These are phyloP conservation scores for Alternaria ventricosa DNA, from an alignment of 2,329 filamentous ascomycete genomes.

Conservation along the genomic window DNA sequence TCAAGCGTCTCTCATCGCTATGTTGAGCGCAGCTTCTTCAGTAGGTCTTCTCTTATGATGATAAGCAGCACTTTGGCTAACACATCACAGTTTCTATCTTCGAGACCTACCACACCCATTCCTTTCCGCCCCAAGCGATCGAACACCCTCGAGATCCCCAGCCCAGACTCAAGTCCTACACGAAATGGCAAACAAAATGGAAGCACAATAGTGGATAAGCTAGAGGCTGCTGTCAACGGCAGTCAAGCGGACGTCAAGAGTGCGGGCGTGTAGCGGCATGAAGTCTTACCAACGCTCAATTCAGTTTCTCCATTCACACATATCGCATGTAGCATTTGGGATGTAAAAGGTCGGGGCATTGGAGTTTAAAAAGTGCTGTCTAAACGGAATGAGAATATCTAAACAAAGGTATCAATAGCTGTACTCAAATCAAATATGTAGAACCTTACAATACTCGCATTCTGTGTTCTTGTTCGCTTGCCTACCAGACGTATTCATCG, in stretches of 20 bases:
- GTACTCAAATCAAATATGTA: neutral
- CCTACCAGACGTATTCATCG: neutral
- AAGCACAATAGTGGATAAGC: slow-evolving; percentile 31
- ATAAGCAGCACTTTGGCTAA: slow-evolving; percentile 12
- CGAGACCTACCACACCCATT: slow-evolving; percentile 71
- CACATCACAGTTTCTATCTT: slow-evolving; percentile 69
- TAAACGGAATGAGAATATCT: neutral
- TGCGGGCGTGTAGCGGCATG: slow-evolving; percentile 16
- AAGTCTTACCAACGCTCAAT: neutral
- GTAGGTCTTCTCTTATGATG: slow-evolving; percentile 60
- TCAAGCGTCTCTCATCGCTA: slow-evolving; percentile 83
- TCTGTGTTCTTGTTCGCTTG: neutral
- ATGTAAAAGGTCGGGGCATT: neutral
- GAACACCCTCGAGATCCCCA: slow-evolving; percentile 52
- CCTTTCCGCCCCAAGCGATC: slow-evolving; percentile 65
- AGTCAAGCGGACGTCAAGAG: slow-evolving; percentile 27
- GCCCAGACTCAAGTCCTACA: slow-evolving; percentile 32
- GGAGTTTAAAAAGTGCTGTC: neutral
- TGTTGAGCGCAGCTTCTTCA: slow-evolving; percentile 84
- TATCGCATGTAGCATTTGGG: neutral
- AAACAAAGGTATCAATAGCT: neutral
- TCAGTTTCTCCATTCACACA: neutral
- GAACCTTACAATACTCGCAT: neutral
- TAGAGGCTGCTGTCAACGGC: slow-evolving; percentile 41
- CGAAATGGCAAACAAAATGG: slow-evolving; percentile 13